These are phyloP conservation scores for Lachnellula occidentalis DNA, from an alignment of 2,329 filamentous ascomycete species.

Conservation along the genomic window DNA sequence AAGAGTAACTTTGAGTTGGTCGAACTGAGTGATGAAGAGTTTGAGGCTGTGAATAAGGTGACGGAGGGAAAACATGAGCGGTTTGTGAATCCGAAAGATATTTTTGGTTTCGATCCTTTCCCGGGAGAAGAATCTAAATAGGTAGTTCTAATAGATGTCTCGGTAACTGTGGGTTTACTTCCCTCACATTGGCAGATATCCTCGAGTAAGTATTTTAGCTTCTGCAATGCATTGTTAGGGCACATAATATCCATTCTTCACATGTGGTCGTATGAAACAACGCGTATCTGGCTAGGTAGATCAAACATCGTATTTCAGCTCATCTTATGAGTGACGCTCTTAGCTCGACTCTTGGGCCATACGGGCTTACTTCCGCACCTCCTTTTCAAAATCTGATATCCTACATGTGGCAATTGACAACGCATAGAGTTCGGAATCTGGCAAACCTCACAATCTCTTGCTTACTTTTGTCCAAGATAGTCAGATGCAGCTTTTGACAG, in stretches of 20 bases:
- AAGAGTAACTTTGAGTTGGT: conserved; percentile 63
- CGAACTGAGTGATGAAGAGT: conserved; percentile 55
- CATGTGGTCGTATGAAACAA: background rate
- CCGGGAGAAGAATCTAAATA: conserved; percentile 47
- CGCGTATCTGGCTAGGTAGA: background rate
- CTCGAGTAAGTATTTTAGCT: background rate
- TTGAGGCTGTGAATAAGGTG: conserved; percentile 48
- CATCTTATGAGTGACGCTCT: background rate
- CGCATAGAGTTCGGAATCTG: background rate
- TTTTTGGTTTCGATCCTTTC: conserved; percentile 68
- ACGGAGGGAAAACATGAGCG: conserved; percentile 60
- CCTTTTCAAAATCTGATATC: background rate
- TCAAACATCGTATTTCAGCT: background rate
- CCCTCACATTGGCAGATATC: background rate
- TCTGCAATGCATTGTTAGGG: background rate
- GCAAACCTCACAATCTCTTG: background rate
- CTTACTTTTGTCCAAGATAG: background rate
- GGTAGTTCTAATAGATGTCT: background rate
- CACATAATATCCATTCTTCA: background rate
- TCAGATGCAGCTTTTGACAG: no score
- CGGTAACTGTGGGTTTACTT: no score
- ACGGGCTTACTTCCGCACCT: background rate
- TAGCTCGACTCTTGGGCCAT: background rate
- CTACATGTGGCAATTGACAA: background rate
- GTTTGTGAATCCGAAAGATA: conserved; percentile 76